phyloP scores from a whole-genome alignment of 2,329 filamentous ascomycete species.

The Arthrinium phaeospermum region DNA sequence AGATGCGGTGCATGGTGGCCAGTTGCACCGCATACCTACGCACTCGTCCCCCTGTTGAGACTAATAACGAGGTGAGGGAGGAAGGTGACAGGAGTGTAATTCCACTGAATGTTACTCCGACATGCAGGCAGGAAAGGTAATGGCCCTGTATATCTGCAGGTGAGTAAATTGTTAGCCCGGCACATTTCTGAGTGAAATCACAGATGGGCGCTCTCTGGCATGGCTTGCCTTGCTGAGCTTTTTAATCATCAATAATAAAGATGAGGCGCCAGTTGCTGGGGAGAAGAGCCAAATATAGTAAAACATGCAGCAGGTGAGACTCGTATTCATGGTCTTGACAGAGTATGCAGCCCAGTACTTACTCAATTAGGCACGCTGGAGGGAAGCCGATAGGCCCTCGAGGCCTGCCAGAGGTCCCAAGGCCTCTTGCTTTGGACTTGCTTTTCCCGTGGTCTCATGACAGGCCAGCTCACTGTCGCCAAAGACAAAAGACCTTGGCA shows the following conservation, averaged over 20 bases:
- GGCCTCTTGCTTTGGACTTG: background rate
- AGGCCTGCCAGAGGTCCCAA: background rate
- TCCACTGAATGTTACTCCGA: background rate
- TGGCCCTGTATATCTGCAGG: background rate
- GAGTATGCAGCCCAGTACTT: background rate
- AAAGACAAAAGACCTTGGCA: background rate
- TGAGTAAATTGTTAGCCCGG: background rate
- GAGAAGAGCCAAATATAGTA: background rate
- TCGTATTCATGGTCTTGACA: background rate
- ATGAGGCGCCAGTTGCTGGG: background rate
- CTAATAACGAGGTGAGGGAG: background rate
- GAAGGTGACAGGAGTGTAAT: background rate
- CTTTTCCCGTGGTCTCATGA: background rate
- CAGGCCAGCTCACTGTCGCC: constrained; percentile 4
- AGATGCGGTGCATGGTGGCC: background rate
- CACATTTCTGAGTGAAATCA: background rate
- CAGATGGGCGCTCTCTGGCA: background rate
- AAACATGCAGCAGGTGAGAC: background rate
- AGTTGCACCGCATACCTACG: background rate
- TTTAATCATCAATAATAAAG: background rate
- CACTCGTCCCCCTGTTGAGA: background rate
- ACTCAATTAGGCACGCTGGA: constrained; percentile 1
- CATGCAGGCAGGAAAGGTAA: background rate
- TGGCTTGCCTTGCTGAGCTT: background rate
- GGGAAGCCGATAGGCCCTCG: background rate